A percentile compares a stretch with the other conserved stretches of the same genome.
Conservation (phyloP, 306 rosid species). For the Cyclanthera cordifolia region DNA sequence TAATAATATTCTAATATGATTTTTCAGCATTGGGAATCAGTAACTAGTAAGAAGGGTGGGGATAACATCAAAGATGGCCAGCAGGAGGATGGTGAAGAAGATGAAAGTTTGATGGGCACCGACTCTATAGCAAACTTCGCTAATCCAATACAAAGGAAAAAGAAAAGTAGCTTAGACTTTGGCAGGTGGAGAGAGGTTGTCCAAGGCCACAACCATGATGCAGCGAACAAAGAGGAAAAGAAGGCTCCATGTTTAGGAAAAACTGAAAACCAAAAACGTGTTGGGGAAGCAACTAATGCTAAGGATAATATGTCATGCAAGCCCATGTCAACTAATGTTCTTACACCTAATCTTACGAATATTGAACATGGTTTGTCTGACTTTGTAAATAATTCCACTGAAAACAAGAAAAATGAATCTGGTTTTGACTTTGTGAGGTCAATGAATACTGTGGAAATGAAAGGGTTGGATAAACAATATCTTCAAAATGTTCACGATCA, state of each 20-base stretch:
- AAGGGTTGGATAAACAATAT: background rate
- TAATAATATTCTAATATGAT: constrained; percentile 20
- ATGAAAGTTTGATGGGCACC: constrained; percentile 26
- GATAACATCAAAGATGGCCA: constrained; percentile 19
- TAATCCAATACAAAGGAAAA: constrained; percentile 53
- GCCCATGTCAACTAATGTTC: constrained; percentile 18
- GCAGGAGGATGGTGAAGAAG: constrained; percentile 32
- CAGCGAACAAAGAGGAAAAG: constrained; percentile 22
- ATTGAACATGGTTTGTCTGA: background rate
- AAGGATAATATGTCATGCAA: constrained; percentile 15
- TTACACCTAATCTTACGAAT: background rate
- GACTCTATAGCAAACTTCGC: constrained; percentile 44
- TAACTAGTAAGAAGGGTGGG: constrained; percentile 24
- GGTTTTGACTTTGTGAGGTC: background rate
- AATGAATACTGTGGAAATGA: background rate
- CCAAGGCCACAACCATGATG: constrained; percentile 25
- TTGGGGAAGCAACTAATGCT: constrained; percentile 17
- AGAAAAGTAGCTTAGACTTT: constrained; percentile 48
- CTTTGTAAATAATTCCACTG: constrained; percentile 4
- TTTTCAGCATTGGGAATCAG: constrained; percentile 71
- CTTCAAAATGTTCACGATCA: background rate
- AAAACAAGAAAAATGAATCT: background rate
- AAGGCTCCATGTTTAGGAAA: constrained; percentile 4
- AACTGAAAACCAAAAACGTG: constrained; percentile 18
- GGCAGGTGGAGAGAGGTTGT: constrained; percentile 50